These are phyloP conservation scores for Pythium periplocum DNA, from an alignment of 352 stramenopile species.

Conservation along the genomic window DNA sequence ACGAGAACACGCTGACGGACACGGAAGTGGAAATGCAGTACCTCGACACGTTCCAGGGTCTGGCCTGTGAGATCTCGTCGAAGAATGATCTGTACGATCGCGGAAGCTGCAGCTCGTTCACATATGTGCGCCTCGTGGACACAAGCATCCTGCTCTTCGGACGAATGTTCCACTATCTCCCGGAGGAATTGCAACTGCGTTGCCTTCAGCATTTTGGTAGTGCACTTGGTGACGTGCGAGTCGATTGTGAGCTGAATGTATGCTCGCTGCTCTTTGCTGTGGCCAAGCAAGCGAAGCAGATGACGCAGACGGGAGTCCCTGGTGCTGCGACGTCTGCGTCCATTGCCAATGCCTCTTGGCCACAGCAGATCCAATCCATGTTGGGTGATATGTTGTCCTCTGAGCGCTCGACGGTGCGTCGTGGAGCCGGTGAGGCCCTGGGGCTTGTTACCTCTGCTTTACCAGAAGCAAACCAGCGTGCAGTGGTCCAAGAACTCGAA, in stretches of 20 bases:
- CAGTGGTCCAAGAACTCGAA: conserved; percentile 62
- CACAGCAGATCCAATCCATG: conserved; percentile 74
- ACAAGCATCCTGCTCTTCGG: conserved; percentile 73
- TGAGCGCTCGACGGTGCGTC: conserved; percentile 55
- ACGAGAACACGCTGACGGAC: conserved; percentile 71
- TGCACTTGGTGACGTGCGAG: conserved; percentile 49
- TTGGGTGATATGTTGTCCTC: conserved; percentile 73
- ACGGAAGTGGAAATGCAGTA: conserved; percentile 84
- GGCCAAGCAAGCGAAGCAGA: conserved; percentile 34
- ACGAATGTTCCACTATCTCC: conserved; percentile 68
- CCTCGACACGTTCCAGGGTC: conserved; percentile 65
- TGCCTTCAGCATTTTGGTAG: conserved; percentile 75
- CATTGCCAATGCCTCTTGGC: conserved; percentile 37
- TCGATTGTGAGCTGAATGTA: conserved; percentile 74
- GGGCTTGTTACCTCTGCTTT: conserved; percentile 36
- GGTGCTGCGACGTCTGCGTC: conserved; percentile 18
- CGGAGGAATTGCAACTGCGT: conserved; percentile 79
- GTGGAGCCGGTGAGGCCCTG: conserved; percentile 66
- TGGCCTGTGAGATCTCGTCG: conserved; percentile 22
- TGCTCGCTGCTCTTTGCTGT: conserved; percentile 69
- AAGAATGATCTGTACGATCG: conserved; percentile 27
- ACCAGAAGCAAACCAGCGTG: conserved; percentile 5
- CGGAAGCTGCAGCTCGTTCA: conserved; percentile 63
- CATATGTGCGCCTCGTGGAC: conserved; percentile 76
- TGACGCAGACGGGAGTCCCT: conserved; percentile 2